phyloP scores from a whole-genome alignment of 805 yeast genomes.

The Hanseniaspora vineae region DNA sequence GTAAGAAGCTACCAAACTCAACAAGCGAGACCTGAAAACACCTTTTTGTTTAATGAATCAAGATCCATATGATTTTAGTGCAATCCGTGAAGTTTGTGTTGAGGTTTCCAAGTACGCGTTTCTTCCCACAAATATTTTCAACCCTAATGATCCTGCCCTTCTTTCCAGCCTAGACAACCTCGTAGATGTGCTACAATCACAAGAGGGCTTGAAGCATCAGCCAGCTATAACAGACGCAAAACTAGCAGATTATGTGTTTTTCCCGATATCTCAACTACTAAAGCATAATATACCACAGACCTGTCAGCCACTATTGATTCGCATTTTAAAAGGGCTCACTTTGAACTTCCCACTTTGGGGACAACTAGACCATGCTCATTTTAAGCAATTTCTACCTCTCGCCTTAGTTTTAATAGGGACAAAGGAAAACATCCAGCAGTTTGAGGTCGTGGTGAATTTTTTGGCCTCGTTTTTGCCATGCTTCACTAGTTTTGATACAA shows the following conservation, averaged over 20 bases:
- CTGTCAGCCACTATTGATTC: conserved; percentile 14
- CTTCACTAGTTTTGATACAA: conserved; percentile 4
- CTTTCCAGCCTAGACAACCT: conserved; percentile 24
- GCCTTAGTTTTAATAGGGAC: conserved; percentile 28
- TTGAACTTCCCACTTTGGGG: background rate
- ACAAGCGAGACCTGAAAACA: too few species aligned
- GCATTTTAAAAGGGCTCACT: conserved; percentile 18
- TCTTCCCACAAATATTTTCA: conserved; percentile 24
- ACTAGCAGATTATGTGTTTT: conserved; percentile 49
- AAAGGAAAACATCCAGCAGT: conserved; percentile 16
- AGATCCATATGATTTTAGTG: conserved; percentile 10
- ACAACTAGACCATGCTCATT: conserved; percentile 14
- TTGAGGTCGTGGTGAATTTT: conserved; percentile 24
- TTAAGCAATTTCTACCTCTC: conserved; percentile 35
- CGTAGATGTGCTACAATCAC: conserved; percentile 2
- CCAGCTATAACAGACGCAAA: conserved; percentile 21
- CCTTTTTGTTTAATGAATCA: conserved; percentile 28
- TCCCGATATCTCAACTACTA: conserved; percentile 44
- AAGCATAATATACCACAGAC: conserved; percentile 44
- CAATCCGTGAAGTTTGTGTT: conserved; percentile 32
- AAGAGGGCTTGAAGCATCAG: background rate
- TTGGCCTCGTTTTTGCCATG: conserved; percentile 5
- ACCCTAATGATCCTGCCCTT: conserved; percentile 22
- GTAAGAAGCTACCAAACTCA: too few species aligned
- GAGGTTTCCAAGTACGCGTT: conserved; percentile 31